Base-by-base conservation (phyloP, 257 asterid genomes). In the Salvia hispanica region DNA sequence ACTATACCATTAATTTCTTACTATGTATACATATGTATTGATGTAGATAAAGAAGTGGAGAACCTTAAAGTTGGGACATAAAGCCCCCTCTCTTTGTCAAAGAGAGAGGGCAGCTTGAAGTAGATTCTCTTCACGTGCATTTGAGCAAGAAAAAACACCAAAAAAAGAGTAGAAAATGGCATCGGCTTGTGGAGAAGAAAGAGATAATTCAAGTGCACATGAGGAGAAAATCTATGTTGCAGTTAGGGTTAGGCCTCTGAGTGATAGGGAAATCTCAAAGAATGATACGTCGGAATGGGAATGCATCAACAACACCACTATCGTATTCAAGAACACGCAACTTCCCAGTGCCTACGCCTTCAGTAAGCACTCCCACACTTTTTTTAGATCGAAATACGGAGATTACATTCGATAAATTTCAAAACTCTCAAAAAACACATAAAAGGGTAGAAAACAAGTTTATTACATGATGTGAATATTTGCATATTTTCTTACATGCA, bases 191-290 rank as follows among this genome's bases (percentile, higher is more conserved):
- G 90, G 84, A 45, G 96, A 83, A 12, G 88, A 83, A 39, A 3
- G 39, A 5, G 59, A 54, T 2, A 57, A 14, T 66, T 78, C 92
- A 62, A 74, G 72, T 80, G 84, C 90, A 66, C 80, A 82, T 21
- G 96, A 81, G 74, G 97, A 93, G 92, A 93, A 82, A 76, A 93
- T 93, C 36, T 81, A 83, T 7, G 97, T 93, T 37, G 89, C 99
- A 0, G 83, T 93, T 2, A 80, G 99, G 73, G 64, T 88, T 71
- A 84, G 99, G 84, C 97, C 99, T 66, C 64, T 93, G 57, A 93
- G 80, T 37, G 95, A 90, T 12, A 84, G 63, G 75, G 99, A 93
- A 67, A 50, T 83, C 7, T 9, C 71, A 2, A 74, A n/a, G 16
- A 77, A 88, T n/a, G 97, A 90, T 67, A 72, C 66, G 14, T 74